Conservation (phyloP, 2,329 filamentous ascomycete species). For the Bipolaris zeicola region DNA sequence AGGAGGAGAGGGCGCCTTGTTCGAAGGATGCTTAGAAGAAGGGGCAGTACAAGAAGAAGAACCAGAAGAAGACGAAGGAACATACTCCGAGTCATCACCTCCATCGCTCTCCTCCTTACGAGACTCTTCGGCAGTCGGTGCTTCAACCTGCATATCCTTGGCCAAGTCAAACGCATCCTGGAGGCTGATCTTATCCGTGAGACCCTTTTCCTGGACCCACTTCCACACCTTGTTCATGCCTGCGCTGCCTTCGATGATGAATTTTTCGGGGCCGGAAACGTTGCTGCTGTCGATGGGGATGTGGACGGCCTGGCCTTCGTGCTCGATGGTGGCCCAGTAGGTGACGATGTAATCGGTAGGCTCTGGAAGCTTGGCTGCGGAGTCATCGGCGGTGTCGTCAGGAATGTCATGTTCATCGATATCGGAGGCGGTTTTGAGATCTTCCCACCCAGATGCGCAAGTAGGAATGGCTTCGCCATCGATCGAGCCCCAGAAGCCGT, state of each 20-base stretch:
- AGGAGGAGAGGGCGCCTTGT: too few species aligned
- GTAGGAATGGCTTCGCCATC: too few species aligned
- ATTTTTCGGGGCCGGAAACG: constrained; percentile 29
- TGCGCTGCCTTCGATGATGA: constrained; percentile 9
- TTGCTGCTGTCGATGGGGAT: constrained; percentile 26
- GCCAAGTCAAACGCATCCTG: constrained; percentile 33
- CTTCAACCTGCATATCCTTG: constrained; percentile 13
- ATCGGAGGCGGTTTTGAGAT: too few species aligned
- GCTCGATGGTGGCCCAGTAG: constrained; percentile 29
- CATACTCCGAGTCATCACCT: too few species aligned
- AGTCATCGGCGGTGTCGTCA: neutral
- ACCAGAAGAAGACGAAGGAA: too few species aligned
- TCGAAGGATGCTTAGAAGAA: too few species aligned
- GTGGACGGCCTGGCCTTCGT: constrained; percentile 12
- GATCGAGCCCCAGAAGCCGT: too few species aligned
- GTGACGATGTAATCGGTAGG: constrained; percentile 15
- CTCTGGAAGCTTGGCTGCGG: neutral
- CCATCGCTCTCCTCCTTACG: too few species aligned
- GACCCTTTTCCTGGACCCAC: constrained; percentile 30
- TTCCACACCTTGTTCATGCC: constrained; percentile 33
- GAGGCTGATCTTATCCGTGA: constrained; percentile 23
- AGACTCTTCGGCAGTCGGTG: neutral
- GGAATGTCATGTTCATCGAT: too few species aligned
- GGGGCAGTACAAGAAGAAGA: too few species aligned
- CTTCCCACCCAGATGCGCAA: too few species aligned